Conservation (phyloP, 1,284 basidiomycete species). For the Marasmius tenuissimus region DNA sequence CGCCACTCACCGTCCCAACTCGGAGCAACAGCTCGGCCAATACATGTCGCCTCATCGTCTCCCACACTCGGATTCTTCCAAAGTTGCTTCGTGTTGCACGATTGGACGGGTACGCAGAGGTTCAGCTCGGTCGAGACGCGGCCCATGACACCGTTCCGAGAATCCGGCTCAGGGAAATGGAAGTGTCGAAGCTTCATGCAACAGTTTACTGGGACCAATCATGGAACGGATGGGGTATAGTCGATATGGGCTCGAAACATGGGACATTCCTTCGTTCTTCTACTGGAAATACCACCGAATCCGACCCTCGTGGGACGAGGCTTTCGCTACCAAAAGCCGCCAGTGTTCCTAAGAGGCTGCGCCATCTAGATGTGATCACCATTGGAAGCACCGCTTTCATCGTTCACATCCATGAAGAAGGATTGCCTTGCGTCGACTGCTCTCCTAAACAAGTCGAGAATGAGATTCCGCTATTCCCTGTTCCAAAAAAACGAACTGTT, state of each 20-base stretch:
- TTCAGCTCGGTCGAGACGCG: conserved; percentile 70
- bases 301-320: conserved; percentile 36
- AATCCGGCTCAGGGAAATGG: conserved; percentile 77
- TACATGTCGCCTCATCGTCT: conserved; percentile 56
- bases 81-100: conserved; percentile 51
- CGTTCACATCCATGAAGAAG: conserved; percentile 64
- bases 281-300: conserved; percentile 12
- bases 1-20: conserved; percentile 22
- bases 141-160: conserved; percentile 50
- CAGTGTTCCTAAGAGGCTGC: conserved; percentile 62
- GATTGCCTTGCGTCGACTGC: conserved; percentile 62
- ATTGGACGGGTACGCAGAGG: conserved; percentile 61
- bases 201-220: conserved; percentile 68
- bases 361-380: conserved; percentile 62
- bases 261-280: conserved; percentile 60
- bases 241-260: conserved; percentile 82
- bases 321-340: conserved; percentile 64
- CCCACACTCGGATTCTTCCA: conserved; percentile 51
- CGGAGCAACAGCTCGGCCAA: not conserved
- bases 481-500: conserved; percentile 21
- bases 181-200: conserved; percentile 77
- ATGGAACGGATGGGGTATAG: conserved; percentile 61
- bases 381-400: conserved; percentile 70
- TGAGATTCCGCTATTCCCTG: conserved; percentile 61
- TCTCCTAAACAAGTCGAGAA: conserved; percentile 40